Conservation (phyloP, 208 protist species). For the Trypanosomatidae sp. region DNA sequence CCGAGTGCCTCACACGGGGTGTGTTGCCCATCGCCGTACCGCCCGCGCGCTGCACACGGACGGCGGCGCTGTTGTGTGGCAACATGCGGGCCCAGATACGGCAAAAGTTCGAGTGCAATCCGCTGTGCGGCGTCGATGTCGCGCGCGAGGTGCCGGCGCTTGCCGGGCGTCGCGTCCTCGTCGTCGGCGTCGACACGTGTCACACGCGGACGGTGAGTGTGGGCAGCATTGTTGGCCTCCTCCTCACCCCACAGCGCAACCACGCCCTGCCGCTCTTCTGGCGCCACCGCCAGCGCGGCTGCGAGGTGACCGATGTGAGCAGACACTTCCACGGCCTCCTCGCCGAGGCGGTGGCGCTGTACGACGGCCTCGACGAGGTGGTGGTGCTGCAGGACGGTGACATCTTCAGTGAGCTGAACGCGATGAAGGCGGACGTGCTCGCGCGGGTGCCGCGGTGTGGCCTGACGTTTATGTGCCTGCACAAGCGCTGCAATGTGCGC, state of each 20-base stretch:
- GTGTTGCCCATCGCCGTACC: slow-evolving; percentile 35
- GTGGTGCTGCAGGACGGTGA: slow-evolving; percentile 83
- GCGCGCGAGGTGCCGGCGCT: slow-evolving; percentile 48
- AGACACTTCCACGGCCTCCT: slow-evolving; percentile 41
- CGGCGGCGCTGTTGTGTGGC: slow-evolving; percentile 14
- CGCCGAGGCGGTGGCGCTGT: slow-evolving; percentile 10
- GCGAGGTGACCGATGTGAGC: slow-evolving; percentile 37
- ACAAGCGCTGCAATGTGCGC: slow-evolving; percentile 83
- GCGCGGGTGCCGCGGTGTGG: slow-evolving; percentile 31
- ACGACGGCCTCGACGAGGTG: slow-evolving; percentile 74
- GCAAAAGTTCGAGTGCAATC: slow-evolving; percentile 51
- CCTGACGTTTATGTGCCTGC: slow-evolving; percentile 84
- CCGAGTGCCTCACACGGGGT: slow-evolving; percentile 70
- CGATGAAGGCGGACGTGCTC: slow-evolving; percentile 39
- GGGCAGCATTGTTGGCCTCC: slow-evolving; percentile 57
- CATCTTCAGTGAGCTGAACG: slow-evolving; percentile 59
- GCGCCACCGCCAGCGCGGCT: slow-evolving; percentile 51
- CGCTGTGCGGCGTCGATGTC: slow-evolving; percentile 54
- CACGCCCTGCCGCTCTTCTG: slow-evolving; percentile 66
- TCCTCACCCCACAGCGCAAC: slow-evolving; percentile 32
- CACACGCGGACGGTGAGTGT: slow-evolving; percentile 62
- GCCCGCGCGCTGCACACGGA: slow-evolving; percentile 14
- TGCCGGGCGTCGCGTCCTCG: slow-evolving; percentile 23
- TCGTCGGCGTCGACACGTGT: slow-evolving; percentile 77
- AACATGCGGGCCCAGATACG: slow-evolving; percentile 28